phyloP scores from a whole-genome alignment of 1,284 basidiomycete genomes.

The Ustilago trichophora region DNA sequence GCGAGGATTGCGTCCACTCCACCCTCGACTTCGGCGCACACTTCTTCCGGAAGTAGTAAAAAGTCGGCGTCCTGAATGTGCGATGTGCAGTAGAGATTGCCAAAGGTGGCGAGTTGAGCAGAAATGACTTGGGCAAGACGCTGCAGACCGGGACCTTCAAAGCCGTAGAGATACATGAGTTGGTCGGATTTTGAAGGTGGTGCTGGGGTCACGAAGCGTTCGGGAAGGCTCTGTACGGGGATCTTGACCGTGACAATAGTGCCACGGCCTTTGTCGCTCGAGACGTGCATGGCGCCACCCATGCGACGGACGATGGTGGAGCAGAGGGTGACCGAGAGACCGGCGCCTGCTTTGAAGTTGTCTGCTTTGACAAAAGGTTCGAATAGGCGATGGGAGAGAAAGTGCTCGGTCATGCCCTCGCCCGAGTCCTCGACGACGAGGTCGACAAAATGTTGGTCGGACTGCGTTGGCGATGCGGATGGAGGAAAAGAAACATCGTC shows the following conservation, averaged over 20 bases:
- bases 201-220: slow-evolving; percentile 7
- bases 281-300: slow-evolving; percentile 51
- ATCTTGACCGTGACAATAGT: slow-evolving; percentile 47
- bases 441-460: slow-evolving; percentile 24
- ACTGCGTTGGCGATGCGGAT: neutral
- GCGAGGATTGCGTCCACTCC: slow-evolving; percentile 40
- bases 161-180: slow-evolving; percentile 47
- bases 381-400: slow-evolving; percentile 43
- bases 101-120: slow-evolving; percentile 49
- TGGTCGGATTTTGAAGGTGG: slow-evolving; percentile 32
- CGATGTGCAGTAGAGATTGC: slow-evolving; percentile 50
- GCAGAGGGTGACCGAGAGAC: slow-evolving; percentile 39
- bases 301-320: slow-evolving; percentile 40
- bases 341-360: slow-evolving; percentile 44
- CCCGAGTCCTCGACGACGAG: slow-evolving; percentile 49
- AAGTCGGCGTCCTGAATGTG: slow-evolving; percentile 46
- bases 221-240: slow-evolving; percentile 36
- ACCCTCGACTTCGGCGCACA: slow-evolving; percentile 26
- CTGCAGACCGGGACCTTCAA: slow-evolving; percentile 47
- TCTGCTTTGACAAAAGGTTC: slow-evolving; percentile 53
- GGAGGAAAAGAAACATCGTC: slow-evolving; percentile 6
- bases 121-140: slow-evolving; percentile 47
- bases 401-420: slow-evolving; percentile 53
- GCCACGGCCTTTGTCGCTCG: slow-evolving; percentile 45
- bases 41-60: slow-evolving; percentile 50